Evolutionary conservation across 768 basidiomycete species (phyloP), one percentile per base, ranked within the genome.

Genomic region (Boletus coccyginus): DNA sequence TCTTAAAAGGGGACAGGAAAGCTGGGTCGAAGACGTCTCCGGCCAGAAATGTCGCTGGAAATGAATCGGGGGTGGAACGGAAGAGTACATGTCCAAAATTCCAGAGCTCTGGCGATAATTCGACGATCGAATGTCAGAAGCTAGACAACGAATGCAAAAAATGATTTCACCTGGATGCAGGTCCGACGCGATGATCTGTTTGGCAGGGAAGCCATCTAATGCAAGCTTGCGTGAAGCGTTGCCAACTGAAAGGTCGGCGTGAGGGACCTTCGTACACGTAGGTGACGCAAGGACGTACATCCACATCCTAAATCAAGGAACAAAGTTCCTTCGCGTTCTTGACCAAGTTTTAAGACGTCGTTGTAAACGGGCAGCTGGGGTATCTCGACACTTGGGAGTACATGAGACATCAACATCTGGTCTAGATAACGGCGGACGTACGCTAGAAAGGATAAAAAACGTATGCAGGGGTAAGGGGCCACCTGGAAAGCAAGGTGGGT

Each of bases 21-120:
- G 59, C 55, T 8, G 77, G 68, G 56, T 85, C 76, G 46, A 88
- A 78, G 0, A 69, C 74, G 57, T 88, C 78, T 1, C 86, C 87
- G 12, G 75, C 68, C 16, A 88, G 50, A 63, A 88, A 88, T 0
- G 72, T 66, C 0, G 75, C 81, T 2, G 83, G 81, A 67, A 83
- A 87, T 0, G 77, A 74, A 38, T 77, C 70, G 0, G 79, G 76
- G 0, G 74, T 81, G 5, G 80, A 76, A 48, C 67, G 76, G 71
- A 86, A 89, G 16, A 88, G 73, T 42, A 79, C 73, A 58, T 88
- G 85, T 1, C 86, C 86, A 5, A 79, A 73, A 6, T 81, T 74
- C 85, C 85, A 87, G 58, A 83, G 82, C 12, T 71, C 85, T 86
- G 53, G 17, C 29, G 44, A 40, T 29, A n/a, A 19, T 53, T 14